These are phyloP conservation scores for Prosopis cineraria DNA, from an alignment of 306 rosid genomes.

Conservation along the genomic window DNA sequence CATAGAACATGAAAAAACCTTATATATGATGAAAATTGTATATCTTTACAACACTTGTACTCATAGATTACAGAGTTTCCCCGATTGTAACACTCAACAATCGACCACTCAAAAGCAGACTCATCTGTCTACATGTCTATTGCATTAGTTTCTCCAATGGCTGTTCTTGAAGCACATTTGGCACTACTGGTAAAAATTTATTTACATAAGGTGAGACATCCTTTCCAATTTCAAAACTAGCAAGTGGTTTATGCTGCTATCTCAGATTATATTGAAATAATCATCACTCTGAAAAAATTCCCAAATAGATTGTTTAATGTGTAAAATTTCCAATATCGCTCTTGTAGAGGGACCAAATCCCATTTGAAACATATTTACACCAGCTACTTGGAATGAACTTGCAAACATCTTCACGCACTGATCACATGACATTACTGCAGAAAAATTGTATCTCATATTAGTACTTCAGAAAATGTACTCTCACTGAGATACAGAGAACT, in stretches of 20 bases:
- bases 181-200: conserved; percentile 31
- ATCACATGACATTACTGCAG: conserved; percentile 53
- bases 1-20: conserved; percentile 13
- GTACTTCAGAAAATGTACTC: conserved; percentile 18
- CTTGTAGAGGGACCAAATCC: conserved; percentile 42
- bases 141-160: conserved; percentile 34
- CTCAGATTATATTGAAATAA: conserved; percentile 28
- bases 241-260: conserved; percentile 38
- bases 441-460: conserved; percentile 48
- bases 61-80: conserved; percentile 15
- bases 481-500: conserved; percentile 40
- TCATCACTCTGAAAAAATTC: conserved; percentile 36
- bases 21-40: conserved; percentile 1
- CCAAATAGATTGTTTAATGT: conserved; percentile 37
- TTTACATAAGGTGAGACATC: conserved; percentile 22
- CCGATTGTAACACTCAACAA: conserved; percentile 19
- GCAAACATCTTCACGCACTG: conserved; percentile 47
- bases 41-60: conserved; percentile 18
- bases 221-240: conserved; percentile 38
- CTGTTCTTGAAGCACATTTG: conserved; percentile 29
- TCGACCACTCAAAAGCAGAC: conserved; percentile 29
- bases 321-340: conserved; percentile 42
- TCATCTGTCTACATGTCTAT: conserved; percentile 18
- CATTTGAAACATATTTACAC: conserved; percentile 42
- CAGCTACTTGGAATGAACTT: conserved; percentile 51